Conservation (phyloP, 805 yeast genomes). For the Ogataea angusta region DNA sequence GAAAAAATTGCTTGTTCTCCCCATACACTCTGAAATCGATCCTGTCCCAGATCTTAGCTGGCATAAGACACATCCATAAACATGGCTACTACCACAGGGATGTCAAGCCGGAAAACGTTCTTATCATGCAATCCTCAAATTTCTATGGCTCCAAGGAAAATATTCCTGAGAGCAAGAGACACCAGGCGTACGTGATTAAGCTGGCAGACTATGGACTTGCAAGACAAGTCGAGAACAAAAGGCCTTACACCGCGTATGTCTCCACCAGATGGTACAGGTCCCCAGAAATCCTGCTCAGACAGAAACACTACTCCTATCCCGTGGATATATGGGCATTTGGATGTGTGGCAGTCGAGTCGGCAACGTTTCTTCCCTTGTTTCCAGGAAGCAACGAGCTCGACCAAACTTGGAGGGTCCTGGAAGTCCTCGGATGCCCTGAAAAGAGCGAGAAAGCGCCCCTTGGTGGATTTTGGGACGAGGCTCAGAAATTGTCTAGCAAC, state of each 20-base stretch:
- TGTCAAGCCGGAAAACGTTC: conserved; percentile 88
- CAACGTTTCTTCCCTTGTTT: conserved; percentile 72
- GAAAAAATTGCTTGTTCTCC: conserved; percentile 53
- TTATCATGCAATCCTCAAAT: conserved; percentile 56
- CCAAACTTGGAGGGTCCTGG: conserved; percentile 67
- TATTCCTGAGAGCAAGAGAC: conserved; percentile 39
- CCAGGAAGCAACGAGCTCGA: conserved; percentile 81
- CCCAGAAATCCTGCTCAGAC: conserved; percentile 73
- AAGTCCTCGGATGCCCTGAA: conserved; percentile 71
- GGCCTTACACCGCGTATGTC: conserved; percentile 69
- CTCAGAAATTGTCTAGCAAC: conserved; percentile 46
- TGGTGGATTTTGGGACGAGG: conserved; percentile 77
- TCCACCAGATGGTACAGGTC: conserved; percentile 86
- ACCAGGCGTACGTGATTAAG: conserved; percentile 58
- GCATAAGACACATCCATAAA: conserved; percentile 76
- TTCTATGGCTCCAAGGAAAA: conserved; percentile 44
- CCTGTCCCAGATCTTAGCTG: conserved; percentile 67
- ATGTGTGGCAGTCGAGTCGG: conserved; percentile 69
- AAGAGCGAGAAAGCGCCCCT: conserved; percentile 36
- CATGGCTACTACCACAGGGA: conserved; percentile 79
- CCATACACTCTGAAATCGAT: conserved; percentile 61
- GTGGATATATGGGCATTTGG: conserved; percentile 89
- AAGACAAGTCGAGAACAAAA: conserved; percentile 49
- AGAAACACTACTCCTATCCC: conserved; percentile 59
- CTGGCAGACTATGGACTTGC: conserved; percentile 82